Evolutionary conservation across 176 grass and related monocot genomes (phyloP).

Genomic region (Chrysopogon serrulatus): DNA sequence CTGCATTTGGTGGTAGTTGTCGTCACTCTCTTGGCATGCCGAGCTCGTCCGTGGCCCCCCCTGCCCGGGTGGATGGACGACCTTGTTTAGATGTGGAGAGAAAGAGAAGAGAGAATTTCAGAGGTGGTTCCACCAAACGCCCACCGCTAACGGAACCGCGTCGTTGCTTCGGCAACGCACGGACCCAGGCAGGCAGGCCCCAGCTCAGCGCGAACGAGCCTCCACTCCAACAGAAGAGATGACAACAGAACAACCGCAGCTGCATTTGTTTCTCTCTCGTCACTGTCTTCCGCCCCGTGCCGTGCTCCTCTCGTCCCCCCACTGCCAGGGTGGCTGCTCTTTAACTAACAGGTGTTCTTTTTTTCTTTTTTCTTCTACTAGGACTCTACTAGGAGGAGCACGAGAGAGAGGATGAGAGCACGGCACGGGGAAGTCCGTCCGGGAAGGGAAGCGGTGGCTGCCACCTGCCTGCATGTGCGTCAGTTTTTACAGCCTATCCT

Average conservation of each 20-base stretch:
- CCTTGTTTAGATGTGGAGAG: no score
- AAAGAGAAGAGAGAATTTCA: no score
- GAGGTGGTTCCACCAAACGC: slow-evolving; percentile 59
- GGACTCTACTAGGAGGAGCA: neutral
- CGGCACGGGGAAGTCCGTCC: no score
- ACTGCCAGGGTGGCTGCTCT: slow-evolving; percentile 2
- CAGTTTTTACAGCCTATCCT: slow-evolving; percentile 10
- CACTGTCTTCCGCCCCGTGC: neutral
- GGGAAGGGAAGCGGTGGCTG: neutral
- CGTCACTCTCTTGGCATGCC: no score
- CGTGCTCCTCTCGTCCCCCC: neutral
- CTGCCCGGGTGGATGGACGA: no score
- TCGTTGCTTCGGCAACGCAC: no score
- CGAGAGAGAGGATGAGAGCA: neutral
- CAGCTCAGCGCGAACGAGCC: no score
- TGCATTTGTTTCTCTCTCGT: neutral
- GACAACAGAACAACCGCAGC: neutral
- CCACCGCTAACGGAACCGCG: slow-evolving; percentile 41
- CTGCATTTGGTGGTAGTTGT: no score
- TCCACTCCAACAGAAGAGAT: neutral
- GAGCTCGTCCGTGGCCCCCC: no score
- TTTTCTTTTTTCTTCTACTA: neutral
- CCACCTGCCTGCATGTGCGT: slow-evolving; percentile 11
- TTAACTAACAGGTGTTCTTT: neutral
- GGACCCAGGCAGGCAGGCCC: no score